A percentile compares a stretch with the other conserved stretches of the same genome.
These are phyloP conservation scores for Diaporthe ilicicola DNA, from an alignment of 2,329 filamentous ascomycete genomes.

Conservation along the genomic window DNA sequence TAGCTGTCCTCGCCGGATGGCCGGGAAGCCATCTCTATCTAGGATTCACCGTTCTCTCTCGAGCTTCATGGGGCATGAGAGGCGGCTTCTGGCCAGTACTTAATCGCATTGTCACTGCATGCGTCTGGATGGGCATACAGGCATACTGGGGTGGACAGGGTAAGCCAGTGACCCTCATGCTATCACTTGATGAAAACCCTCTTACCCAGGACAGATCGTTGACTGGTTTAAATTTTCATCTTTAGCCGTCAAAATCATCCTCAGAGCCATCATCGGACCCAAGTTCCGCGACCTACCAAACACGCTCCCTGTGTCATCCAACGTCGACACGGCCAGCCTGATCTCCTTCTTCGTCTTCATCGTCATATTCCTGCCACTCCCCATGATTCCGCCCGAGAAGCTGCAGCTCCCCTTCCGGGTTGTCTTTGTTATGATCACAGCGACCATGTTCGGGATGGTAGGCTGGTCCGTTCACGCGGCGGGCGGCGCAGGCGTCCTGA, in stretches of 20 bases:
- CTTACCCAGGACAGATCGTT: no score
- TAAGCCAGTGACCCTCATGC: not conserved
- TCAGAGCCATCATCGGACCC: slow-evolving; percentile 40
- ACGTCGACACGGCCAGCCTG: slow-evolving; percentile 40
- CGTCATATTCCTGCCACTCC: slow-evolving; percentile 39
- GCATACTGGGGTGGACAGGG: slow-evolving; percentile 42
- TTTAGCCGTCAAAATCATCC: slow-evolving; percentile 41
- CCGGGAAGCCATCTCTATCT: slow-evolving; percentile 44
- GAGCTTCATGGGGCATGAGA: slow-evolving; percentile 40
- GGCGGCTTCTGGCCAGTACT: slow-evolving; percentile 44
- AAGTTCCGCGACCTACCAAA: slow-evolving; percentile 39
- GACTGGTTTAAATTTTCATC: not conserved
- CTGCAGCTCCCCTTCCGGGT: slow-evolving; percentile 40
- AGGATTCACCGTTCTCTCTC: slow-evolving; percentile 45
- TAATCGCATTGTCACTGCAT: slow-evolving; percentile 43
- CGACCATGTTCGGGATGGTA: slow-evolving; percentile 44
- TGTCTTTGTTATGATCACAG: slow-evolving; percentile 42
- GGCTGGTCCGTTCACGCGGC: slow-evolving; percentile 41
- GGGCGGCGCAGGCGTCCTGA: slow-evolving; percentile 39
- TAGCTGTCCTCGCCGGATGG: slow-evolving; percentile 46
- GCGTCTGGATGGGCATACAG: slow-evolving; percentile 44
- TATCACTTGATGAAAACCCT: not conserved
- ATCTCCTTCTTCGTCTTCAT: slow-evolving; percentile 43
- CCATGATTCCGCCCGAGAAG: slow-evolving; percentile 42
- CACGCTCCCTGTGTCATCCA: slow-evolving; percentile 38